Evolutionary conservation across 257 asterid genomes (phyloP).

Genomic region (Rubia yunnanensis): DNA sequence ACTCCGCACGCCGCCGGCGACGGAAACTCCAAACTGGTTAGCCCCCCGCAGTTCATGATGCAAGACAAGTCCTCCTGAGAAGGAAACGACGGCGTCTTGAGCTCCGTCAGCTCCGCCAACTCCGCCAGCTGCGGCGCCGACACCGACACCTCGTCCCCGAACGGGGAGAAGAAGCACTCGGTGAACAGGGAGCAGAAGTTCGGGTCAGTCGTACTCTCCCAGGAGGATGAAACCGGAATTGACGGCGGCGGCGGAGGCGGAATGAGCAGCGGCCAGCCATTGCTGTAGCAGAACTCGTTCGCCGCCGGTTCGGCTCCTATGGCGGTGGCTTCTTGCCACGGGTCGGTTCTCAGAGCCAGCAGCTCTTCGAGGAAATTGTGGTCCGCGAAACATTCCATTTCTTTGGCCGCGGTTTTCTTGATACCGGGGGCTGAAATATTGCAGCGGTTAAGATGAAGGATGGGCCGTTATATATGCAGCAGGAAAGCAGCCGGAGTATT

Average conservation of each 20-base stretch:
- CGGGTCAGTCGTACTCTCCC: conserved; percentile 17
- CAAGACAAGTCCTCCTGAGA: conserved; percentile 21
- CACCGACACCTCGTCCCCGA: conserved; percentile 31
- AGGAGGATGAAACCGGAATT: conserved; percentile 16
- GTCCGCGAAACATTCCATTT: conserved; percentile 40
- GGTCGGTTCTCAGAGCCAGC: conserved; percentile 26
- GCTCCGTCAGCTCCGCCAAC: conserved; percentile 18
- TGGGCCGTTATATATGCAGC: not conserved
- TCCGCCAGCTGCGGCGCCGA: conserved; percentile 28
- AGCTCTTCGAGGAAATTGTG: conserved; percentile 46
- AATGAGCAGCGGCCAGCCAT: not conserved
- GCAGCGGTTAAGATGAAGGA: not conserved
- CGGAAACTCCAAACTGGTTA: conserved; percentile 9
- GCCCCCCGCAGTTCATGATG: conserved; percentile 23
- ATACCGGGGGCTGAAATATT: not conserved
- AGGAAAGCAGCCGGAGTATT: not conserved
- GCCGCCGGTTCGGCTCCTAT: conserved; percentile 3
- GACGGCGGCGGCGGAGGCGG: conserved; percentile 11
- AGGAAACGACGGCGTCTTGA: conserved; percentile 20
- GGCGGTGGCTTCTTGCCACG: conserved; percentile 17
- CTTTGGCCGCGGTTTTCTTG: conserved; percentile 1
- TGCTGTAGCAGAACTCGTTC: conserved; percentile 20
- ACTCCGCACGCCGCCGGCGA: conserved; percentile 22
- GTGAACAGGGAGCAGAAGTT: conserved; percentile 8
- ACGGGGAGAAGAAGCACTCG: conserved; percentile 20